phyloP scores from a whole-genome alignment of 306 rosid species.

The Glycine tomentella region DNA sequence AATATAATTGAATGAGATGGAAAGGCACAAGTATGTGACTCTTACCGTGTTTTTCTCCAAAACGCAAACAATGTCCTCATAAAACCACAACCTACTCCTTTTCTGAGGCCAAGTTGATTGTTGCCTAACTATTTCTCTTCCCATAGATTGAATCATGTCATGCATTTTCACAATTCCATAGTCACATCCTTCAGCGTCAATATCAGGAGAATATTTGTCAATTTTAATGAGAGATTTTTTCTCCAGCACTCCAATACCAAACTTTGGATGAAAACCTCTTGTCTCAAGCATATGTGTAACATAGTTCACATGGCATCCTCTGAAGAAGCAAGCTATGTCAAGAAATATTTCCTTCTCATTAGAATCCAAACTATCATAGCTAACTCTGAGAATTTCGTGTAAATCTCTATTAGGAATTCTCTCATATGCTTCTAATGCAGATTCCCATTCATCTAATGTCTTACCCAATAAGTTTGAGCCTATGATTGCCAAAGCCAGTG shows the following conservation, averaged over 20 bases:
- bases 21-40: neutral
- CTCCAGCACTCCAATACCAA: constrained; percentile 1
- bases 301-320: neutral
- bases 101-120: neutral
- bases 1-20: neutral
- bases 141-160: constrained; percentile 13
- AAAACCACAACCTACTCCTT: constrained; percentile 3
- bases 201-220: no score
- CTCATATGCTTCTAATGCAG: constrained; percentile 5
- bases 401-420: neutral
- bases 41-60: constrained; percentile 21
- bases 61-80: constrained; percentile 24
- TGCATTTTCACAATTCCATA: neutral
- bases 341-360: constrained; percentile 34
- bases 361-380: constrained; percentile 26
- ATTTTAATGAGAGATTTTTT: constrained; percentile 22
- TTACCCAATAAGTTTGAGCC: constrained; percentile 24
- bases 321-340: constrained; percentile 22
- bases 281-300: neutral
- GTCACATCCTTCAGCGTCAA: no score
- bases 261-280: constrained; percentile 25
- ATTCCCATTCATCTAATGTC: constrained; percentile 20
- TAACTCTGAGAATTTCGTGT: neutral
- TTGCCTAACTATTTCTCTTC: neutral
- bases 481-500: constrained; percentile 17